Evolutionary conservation across 257 asterid genomes (phyloP).

Genomic region (Penstemon barbatus): DNA sequence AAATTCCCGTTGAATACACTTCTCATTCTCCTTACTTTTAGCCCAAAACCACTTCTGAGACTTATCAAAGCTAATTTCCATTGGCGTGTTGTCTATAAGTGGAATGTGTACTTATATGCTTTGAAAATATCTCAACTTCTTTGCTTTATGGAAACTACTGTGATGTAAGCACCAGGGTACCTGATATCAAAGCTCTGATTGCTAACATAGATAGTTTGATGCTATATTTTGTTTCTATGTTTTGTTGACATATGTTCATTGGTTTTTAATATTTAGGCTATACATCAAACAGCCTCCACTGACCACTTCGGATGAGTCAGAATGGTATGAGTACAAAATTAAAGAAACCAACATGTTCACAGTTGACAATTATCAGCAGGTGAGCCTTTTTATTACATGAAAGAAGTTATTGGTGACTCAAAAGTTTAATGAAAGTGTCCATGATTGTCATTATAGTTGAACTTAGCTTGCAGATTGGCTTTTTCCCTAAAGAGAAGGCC

Average conservation of each 20-base stretch:
- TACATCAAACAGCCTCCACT: conserved; percentile 82
- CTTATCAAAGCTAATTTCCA: no score
- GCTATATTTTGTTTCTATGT: conserved; percentile 14
- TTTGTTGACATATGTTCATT: conserved; percentile 23
- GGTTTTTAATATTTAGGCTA: conserved; percentile 46
- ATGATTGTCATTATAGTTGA: conserved; percentile 30
- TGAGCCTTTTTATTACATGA: conserved; percentile 38
- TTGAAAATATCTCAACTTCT: not conserved
- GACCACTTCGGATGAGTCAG: conserved; percentile 50
- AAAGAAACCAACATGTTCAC: conserved; percentile 96
- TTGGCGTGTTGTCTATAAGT: not conserved
- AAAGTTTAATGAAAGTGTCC: conserved; percentile 10
- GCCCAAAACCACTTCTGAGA: no score
- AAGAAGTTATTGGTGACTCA: not conserved
- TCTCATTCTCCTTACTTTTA: no score
- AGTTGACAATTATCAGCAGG: conserved; percentile 98
- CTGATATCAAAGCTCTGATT: not conserved
- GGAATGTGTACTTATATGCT: not conserved
- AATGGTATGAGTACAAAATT: conserved; percentile 95
- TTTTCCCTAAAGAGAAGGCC: conserved; percentile 84
- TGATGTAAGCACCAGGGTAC: not conserved
- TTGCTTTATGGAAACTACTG: not conserved
- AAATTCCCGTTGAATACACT: not conserved
- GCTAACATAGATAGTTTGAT: not conserved
- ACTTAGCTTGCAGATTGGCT: conserved; percentile 90